phyloP scores from a whole-genome alignment of 352 stramenopile genomes.

The Pythium pectinolyticum region DNA sequence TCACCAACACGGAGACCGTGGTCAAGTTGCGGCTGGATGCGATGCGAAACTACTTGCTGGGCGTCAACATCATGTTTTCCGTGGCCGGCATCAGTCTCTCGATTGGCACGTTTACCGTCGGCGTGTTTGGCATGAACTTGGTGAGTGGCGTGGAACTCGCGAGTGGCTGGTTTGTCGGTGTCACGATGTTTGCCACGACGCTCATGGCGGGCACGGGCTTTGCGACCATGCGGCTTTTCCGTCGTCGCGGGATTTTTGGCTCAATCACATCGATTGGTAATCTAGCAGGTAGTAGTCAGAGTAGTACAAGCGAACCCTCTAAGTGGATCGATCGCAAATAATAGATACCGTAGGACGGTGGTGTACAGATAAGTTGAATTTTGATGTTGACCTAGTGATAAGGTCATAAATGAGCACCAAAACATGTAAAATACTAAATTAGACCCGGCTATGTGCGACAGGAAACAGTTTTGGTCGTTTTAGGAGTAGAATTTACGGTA shows the following conservation, averaged over 20 bases:
- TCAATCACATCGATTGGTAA: background rate
- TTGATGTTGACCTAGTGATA: too few relatives aligned
- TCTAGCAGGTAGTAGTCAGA: too few relatives aligned
- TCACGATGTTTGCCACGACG: conserved; percentile 38
- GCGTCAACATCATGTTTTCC: conserved; percentile 73
- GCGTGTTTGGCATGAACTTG: conserved; percentile 79
- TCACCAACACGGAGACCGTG: conserved; percentile 76
- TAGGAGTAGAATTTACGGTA: too few relatives aligned
- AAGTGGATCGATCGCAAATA: too few relatives aligned
- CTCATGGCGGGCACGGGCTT: conserved; percentile 43
- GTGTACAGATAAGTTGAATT: too few relatives aligned
- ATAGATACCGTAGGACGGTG: too few relatives aligned
- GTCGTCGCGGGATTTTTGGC: conserved; percentile 46
- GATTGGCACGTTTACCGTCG: conserved; percentile 58
- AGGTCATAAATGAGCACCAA: too few relatives aligned
- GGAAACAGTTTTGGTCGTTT: too few relatives aligned
- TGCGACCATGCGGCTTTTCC: conserved; percentile 52
- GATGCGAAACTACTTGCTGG: conserved; percentile 78
- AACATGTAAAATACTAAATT: too few relatives aligned
- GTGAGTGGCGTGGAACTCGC: conserved; percentile 44
- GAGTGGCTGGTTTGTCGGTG: conserved; percentile 59
- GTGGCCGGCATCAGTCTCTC: conserved; percentile 66
- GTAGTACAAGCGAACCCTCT: too few relatives aligned
- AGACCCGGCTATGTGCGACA: too few relatives aligned
- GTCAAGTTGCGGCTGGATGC: conserved; percentile 77